A percentile compares a stretch with the other conserved stretches of the same genome.
Conservation (phyloP, 139 green algal species). For the Dunaliella sp. region DNA sequence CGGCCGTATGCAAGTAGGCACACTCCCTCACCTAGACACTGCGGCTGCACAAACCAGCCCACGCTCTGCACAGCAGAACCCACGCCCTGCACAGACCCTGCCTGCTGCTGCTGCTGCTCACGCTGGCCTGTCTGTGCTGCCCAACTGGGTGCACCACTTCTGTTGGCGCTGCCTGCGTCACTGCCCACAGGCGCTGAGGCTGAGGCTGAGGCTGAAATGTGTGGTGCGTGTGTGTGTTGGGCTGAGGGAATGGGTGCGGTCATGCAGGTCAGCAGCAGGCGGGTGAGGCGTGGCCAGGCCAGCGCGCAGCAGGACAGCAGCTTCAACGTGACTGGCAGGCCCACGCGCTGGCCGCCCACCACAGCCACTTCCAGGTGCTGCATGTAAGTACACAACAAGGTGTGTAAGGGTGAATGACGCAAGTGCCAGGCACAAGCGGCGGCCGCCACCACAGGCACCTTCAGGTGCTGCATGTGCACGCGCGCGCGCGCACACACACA, state of each 20-base stretch:
- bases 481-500: background rate
- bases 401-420: too few relatives aligned
- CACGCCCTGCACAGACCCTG: background rate
- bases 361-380: background rate
- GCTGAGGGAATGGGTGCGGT: background rate
- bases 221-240: background rate
- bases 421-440: background rate
- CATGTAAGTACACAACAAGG: background rate
- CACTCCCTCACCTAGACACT: background rate
- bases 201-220: background rate
- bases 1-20: too few relatives aligned
- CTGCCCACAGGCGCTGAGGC: background rate
- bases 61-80: background rate
- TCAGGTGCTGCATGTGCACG: background rate
- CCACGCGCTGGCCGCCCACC: background rate
- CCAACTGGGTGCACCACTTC: background rate
- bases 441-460: background rate
- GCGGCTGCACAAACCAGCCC: background rate
- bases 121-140: background rate
- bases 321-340: background rate
- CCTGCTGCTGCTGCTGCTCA: background rate
- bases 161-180: background rate
- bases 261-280: background rate
- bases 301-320: background rate
- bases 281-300: background rate